phyloP scores from a whole-genome alignment of 2,329 filamentous ascomycete species.

The Claviceps sp. region DNA sequence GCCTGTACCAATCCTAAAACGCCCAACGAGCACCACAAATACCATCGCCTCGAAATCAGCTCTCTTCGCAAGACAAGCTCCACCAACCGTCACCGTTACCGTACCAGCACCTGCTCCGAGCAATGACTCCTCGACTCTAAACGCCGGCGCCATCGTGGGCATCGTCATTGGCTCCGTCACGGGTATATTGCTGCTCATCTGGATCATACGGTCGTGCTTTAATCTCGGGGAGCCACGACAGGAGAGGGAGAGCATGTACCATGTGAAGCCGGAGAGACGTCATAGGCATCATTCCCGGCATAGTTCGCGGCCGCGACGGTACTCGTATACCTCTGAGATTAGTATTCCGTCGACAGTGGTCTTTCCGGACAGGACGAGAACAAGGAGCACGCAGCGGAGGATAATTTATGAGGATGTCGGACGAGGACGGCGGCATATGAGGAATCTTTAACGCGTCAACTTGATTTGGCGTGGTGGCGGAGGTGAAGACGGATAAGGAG shows the following conservation, averaged over 20 bases:
- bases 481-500: no score
- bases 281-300: constrained; percentile 12
- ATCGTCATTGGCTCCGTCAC: constrained; percentile 35
- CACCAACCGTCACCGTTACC: constrained; percentile 14
- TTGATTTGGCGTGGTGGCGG: no score
- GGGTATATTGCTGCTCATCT: constrained; percentile 31
- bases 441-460: neutral
- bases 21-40: neutral
- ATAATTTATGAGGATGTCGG: neutral
- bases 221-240: constrained; percentile 25
- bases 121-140: constrained; percentile 17
- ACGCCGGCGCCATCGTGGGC: constrained; percentile 35
- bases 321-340: neutral
- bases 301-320: constrained; percentile 6
- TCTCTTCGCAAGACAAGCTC: constrained; percentile 1
- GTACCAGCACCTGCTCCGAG: constrained; percentile 10
- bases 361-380: neutral
- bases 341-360: neutral
- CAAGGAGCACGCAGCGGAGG: neutral
- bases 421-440: neutral
- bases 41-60: neutral
- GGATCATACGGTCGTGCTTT: constrained; percentile 32
- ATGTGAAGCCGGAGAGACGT: constrained; percentile 12
- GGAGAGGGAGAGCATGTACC: constrained; percentile 20
- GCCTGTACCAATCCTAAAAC: no score